Percentiles rank a stretch among this genome's conserved stretches.
These are phyloP conservation scores for Mycosphaerella arachidis DNA, from an alignment of 2,329 filamentous ascomycete genomes.

Conservation along the genomic window DNA sequence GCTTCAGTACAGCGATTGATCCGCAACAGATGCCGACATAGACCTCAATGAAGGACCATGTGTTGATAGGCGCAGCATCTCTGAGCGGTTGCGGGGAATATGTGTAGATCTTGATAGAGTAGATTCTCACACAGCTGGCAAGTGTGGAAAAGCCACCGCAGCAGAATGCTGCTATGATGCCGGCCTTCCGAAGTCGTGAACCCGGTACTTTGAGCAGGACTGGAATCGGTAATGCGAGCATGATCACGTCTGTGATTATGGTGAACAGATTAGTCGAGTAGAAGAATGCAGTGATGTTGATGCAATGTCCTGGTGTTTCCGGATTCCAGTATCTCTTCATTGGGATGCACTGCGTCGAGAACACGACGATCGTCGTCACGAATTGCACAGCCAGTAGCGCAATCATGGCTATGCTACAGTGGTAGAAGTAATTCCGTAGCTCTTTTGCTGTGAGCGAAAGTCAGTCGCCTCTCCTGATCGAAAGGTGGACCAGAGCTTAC, in stretches of 20 bases:
- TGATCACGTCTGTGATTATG: slow-evolving; percentile 36
- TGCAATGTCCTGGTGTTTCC: slow-evolving; percentile 29
- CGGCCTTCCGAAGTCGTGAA: slow-evolving; percentile 31
- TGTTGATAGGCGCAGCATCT: slow-evolving; percentile 28
- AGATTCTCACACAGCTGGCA: slow-evolving; percentile 29
- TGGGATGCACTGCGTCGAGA: slow-evolving; percentile 36
- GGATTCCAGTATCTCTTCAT: slow-evolving; percentile 33
- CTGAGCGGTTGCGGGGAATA: slow-evolving; percentile 25
- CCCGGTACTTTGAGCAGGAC: slow-evolving; percentile 37
- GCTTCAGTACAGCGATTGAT: slow-evolving; percentile 24
- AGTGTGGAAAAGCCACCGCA: slow-evolving; percentile 26
- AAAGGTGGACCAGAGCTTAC: slow-evolving; percentile 8
- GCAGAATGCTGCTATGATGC: slow-evolving; percentile 29
- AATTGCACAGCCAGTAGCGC: slow-evolving; percentile 35
- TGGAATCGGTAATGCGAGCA: slow-evolving; percentile 37
- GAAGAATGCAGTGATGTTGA: slow-evolving; percentile 35
- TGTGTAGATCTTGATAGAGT: slow-evolving; percentile 29
- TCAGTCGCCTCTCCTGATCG: slow-evolving; percentile 14
- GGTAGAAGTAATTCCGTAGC: slow-evolving; percentile 19
- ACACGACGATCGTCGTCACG: slow-evolving; percentile 32
- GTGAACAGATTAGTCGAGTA: slow-evolving; percentile 35
- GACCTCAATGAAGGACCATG: slow-evolving; percentile 33
- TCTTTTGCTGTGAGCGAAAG: slow-evolving; percentile 18
- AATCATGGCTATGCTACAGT: slow-evolving; percentile 31
- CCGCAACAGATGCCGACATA: slow-evolving; percentile 32